Percentiles rank a stretch among this genome's conserved stretches.
phyloP scores from a whole-genome alignment of 2,329 filamentous ascomycete species.

The Colletotrichum sp. region DNA sequence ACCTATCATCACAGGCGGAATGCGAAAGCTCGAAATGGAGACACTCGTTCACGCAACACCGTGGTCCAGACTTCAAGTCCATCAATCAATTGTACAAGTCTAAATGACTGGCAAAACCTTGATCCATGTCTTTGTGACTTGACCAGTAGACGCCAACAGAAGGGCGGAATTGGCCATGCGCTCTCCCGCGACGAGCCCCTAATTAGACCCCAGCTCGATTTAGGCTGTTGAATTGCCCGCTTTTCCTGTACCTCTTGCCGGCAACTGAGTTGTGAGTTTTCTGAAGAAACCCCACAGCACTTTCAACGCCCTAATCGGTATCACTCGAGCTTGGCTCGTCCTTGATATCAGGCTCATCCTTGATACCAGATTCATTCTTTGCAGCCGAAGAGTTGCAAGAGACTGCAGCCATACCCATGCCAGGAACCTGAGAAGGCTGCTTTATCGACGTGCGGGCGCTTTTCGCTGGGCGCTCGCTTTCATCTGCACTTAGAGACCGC shows the following conservation, averaged over 20 bases:
- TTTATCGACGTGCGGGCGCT: neutral
- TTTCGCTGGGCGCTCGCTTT: neutral
- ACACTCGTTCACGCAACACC: neutral
- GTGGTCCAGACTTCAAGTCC: neutral
- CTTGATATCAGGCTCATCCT: neutral
- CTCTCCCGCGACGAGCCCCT: neutral
- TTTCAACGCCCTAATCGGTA: neutral
- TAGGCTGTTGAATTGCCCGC: neutral
- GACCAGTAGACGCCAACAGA: neutral
- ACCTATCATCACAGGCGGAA: neutral
- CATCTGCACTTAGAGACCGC: neutral
- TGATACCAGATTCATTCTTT: neutral
- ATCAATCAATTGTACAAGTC: neutral
- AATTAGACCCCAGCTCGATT: neutral
- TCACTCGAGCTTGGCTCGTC: neutral
- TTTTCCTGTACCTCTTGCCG: neutral
- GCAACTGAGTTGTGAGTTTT: neutral
- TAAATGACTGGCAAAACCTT: fast-evolving
- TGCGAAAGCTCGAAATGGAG: neutral
- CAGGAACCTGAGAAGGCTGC: neutral
- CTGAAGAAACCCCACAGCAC: neutral
- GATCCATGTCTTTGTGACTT: neutral
- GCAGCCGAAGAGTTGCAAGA: neutral
- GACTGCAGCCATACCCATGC: neutral
- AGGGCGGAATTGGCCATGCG: neutral